Percentiles rank a stretch among this genome's conserved stretches.
Conservation (phyloP, 176 grass and related monocot species). For the Chrysopogon serrulatus region DNA sequence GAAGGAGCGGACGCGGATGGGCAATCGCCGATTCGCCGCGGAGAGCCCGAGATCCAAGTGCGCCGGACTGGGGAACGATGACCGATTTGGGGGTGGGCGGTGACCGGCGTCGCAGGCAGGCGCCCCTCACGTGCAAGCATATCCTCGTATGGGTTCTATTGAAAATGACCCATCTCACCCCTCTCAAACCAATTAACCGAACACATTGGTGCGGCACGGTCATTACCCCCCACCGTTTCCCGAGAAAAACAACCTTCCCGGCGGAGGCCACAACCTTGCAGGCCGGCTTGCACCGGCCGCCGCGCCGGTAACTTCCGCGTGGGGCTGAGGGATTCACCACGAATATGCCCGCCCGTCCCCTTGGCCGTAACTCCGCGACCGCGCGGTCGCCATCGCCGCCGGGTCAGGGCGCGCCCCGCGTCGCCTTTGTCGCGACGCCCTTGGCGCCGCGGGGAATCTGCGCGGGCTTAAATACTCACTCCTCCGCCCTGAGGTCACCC, state of each 20-base stretch:
- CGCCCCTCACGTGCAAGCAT: too few relatives aligned
- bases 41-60: too few relatives aligned
- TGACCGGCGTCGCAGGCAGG: too few relatives aligned
- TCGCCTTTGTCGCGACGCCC: slow-evolving; percentile 25
- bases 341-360: slow-evolving; percentile 41
- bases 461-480: slow-evolving; percentile 34
- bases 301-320: slow-evolving; percentile 15
- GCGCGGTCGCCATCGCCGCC: slow-evolving; percentile 23
- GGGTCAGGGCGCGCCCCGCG: background rate
- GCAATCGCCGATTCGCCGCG: too few relatives aligned
- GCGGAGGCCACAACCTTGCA: slow-evolving; percentile 35
- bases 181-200: too few relatives aligned
- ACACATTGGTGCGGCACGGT: background rate
- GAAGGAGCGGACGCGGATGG: too few relatives aligned
- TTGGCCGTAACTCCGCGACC: slow-evolving; percentile 6
- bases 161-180: too few relatives aligned
- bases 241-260: background rate
- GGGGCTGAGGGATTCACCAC: background rate
- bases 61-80: too few relatives aligned
- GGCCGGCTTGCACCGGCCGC: too few relatives aligned
- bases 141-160: too few relatives aligned
- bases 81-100: too few relatives aligned
- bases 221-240: background rate
- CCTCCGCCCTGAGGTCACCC: slow-evolving; percentile 16
- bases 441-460: slow-evolving; percentile 27